Base-by-base conservation (phyloP, 2,329 filamentous ascomycete genomes). In the Hypocreales sp. region DNA sequence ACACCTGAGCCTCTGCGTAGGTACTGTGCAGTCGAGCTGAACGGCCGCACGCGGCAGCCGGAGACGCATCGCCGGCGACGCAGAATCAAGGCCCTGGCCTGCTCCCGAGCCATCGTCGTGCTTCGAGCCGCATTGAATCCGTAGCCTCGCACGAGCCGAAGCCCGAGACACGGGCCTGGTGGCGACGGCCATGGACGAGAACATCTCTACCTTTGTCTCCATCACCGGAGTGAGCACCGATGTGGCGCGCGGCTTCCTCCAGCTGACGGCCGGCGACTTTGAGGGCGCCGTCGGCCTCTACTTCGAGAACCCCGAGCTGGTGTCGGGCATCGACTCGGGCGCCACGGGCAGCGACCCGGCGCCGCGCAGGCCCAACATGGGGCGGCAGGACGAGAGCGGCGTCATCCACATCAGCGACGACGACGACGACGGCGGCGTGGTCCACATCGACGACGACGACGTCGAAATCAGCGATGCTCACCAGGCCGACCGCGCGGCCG, bases 211-310 rank as follows among this genome's bases (percentile, higher is more conserved):
- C 44, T 94, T 98, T 50, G 72, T 74, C 44, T 64, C 67, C 53
- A 79, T 98, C 49, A 95, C 90, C 21, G 77, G 74, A 40, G 71
- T 79, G 32, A 72, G 65, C 35, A 66, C 75, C 16, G 64, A 76
- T 38, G 72, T 86, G 36, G 90, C 87, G 17, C 69, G 72, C 35
- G 78, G 80, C 40, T 93, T 92, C 52, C 68, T 95, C 25, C 69
- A 79, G 41, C 68, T 98, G 47, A 76, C 84, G n/a, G 79, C 82
- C 40, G 75, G 75, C 43, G 78, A 93, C 47, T 61, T 87, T 27
- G 74, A 83, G 51, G 79, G 87, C 45, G 90, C 90, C 15, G 76
- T 94, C 41, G 73, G 82, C 45, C 72, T 95, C 9, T 98, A 75
- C 57, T 95, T 83, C 51, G 83, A 92, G 46, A 90, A 79, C 47